Evolutionary conservation across 177 flowering plant species (phyloP), one percentile per base, ranked within the genome.

Genomic region (Vitis hybrid): DNA sequence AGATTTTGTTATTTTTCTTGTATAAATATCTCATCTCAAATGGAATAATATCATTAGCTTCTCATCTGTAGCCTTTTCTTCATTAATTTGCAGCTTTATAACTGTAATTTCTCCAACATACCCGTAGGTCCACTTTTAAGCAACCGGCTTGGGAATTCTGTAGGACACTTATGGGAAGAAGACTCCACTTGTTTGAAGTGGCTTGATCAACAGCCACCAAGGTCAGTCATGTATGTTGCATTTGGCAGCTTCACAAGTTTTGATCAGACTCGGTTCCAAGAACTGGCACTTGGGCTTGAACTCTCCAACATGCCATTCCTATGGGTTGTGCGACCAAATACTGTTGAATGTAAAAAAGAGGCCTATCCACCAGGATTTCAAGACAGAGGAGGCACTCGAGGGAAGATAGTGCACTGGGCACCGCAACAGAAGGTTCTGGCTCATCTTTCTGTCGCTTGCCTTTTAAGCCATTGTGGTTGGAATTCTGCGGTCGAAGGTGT

Each of bases 391-490:
- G 56, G 40, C 9, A 15, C 6, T 19, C 60, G 49, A 1, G 84
- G 82, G 32, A 54, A 64, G 58, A 63, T 81, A 18, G 80, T 78
- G 27, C 70, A 71, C 15, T 78, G 82, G 82, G 78, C 82, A 1
- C 78, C 84, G 8, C 84, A 81, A 40, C 70, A 77, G 46, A 48
- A 70, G 66, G 78, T 80, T 21, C 52, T 79, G 56, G 69, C 64
- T 52, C 79, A 80, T 71, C 80, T 72, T 40, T 77, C 82, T 30
- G 19, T 74, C 18, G 80, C 73, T 27, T 80, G 80, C 46, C 77
- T 71, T 60, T 1, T 77, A 18, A 68, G 60, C 30, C 78, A 77
- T 55, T 71, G 78, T 62, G 82, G 82, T 56, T 80, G 82, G 82
- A 80, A 75, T 52, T 66, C 69, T 63, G 8, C 30, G 4, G 30